Percentiles rank a stretch among this genome's conserved stretches.
Conservation (phyloP, 345 rosid genomes). For the Citrus trifoliata region DNA sequence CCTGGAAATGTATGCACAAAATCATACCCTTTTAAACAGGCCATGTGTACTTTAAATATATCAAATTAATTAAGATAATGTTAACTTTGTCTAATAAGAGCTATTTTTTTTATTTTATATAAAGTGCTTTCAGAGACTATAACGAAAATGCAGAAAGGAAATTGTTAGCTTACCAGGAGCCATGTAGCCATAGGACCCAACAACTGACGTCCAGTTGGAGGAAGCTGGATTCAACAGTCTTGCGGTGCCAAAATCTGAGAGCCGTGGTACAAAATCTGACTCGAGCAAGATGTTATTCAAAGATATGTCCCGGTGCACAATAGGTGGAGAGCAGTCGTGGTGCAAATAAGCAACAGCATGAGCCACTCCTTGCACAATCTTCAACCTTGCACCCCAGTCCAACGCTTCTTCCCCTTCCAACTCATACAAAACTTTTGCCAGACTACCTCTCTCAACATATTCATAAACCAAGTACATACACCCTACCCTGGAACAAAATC, state of each 20-base stretch:
- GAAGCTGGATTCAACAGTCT: constrained; percentile 42
- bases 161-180: constrained; percentile 57
- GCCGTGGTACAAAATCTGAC: constrained; percentile 44
- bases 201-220: constrained; percentile 63
- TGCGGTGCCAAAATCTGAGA: constrained; percentile 72
- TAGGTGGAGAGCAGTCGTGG: constrained; percentile 57
- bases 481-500: constrained; percentile 51
- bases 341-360: constrained; percentile 73
- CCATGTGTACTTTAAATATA: not conserved
- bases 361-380: constrained; percentile 56
- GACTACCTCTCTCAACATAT: constrained; percentile 52
- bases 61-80: not conserved
- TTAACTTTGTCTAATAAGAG: not conserved
- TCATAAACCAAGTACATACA: constrained; percentile 57
- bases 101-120: not conserved
- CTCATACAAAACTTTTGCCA: constrained; percentile 43
- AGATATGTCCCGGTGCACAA: constrained; percentile 66
- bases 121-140: not conserved
- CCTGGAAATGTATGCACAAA: not conserved
- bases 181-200: constrained; percentile 73
- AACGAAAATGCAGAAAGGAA: not conserved
- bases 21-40: not conserved
- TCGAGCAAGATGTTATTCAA: constrained; percentile 58
- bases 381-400: constrained; percentile 45
- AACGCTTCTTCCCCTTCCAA: constrained; percentile 32